Percentiles rank a stretch among this genome's conserved stretches.
These are phyloP conservation scores for Penicillium steckii DNA, from an alignment of 495 filamentous ascomycete genomes.

Conservation along the genomic window DNA sequence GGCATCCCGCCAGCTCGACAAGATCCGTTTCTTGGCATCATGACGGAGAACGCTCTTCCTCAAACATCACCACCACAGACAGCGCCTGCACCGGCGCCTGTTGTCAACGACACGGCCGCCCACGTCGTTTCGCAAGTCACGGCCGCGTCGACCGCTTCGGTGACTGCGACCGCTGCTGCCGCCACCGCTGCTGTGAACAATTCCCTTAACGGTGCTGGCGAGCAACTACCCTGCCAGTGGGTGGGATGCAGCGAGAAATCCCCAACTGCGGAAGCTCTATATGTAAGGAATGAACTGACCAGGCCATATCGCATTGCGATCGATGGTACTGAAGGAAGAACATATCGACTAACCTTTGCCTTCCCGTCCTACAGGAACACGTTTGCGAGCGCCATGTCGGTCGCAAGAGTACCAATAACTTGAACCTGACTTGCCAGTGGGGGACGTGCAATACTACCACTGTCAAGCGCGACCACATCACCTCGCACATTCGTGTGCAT, in stretches of 20 bases:
- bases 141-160: conserved; percentile 26
- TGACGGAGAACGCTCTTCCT: conserved; percentile 24
- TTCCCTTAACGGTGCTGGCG: conserved; percentile 39
- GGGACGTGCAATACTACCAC: conserved; percentile 93
- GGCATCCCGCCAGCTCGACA: conserved; percentile 26
- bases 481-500: conserved; percentile 97
- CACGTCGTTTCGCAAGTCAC: conserved; percentile 20
- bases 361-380: conserved; percentile 69
- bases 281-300: conserved; percentile 58
- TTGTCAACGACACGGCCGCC: conserved; percentile 24
- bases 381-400: conserved; percentile 98
- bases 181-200: conserved; percentile 45
- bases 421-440: conserved; percentile 97
- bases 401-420: conserved; percentile 97
- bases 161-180: conserved; percentile 37
- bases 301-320: background rate
- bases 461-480: conserved; percentile 99
- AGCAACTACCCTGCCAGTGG: conserved; percentile 84
- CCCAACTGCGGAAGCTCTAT: conserved; percentile 76
- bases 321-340: background rate
- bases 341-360: background rate
- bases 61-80: conserved; percentile 21
- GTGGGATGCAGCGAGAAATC: conserved; percentile 79
- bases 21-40: conserved; percentile 31
- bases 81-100: conserved; percentile 28